Conservation (phyloP, 306 rosid species). For the Ceratonia siliqua region DNA sequence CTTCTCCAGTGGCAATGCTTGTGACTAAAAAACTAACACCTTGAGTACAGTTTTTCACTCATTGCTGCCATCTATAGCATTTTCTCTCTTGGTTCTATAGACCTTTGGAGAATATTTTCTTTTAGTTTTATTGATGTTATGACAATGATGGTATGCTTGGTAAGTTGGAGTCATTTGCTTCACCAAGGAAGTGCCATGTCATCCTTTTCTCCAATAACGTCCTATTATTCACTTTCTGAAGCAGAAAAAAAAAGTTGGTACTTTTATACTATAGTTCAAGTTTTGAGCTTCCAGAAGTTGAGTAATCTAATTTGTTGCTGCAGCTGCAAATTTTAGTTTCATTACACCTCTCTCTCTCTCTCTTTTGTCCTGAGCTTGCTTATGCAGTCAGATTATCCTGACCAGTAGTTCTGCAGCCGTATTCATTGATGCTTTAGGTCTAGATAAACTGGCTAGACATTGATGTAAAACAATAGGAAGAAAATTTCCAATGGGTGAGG, state of each 20-base stretch:
- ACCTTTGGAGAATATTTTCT: not conserved
- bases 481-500: not conserved
- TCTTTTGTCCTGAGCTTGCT: not conserved
- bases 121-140: not conserved
- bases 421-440: not conserved
- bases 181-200: not conserved
- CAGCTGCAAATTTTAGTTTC: not conserved
- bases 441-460: not conserved
- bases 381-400: not conserved
- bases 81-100: constrained; percentile 1
- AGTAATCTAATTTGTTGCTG: not conserved
- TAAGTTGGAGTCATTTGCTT: not conserved
- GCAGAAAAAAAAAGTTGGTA: not conserved
- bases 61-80: not conserved
- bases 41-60: not conserved
- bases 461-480: constrained; percentile 14
- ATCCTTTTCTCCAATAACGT: not conserved
- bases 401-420: not conserved
- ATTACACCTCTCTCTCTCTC: not conserved
- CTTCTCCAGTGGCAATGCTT: not conserved
- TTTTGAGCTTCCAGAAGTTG: constrained; percentile 10
- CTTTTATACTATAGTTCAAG: not conserved
- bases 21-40: not conserved
- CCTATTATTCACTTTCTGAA: not conserved
- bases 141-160: not conserved